Conservation (phyloP, 129 eudicot genomes). For the Smallanthus sonchifolius region DNA sequence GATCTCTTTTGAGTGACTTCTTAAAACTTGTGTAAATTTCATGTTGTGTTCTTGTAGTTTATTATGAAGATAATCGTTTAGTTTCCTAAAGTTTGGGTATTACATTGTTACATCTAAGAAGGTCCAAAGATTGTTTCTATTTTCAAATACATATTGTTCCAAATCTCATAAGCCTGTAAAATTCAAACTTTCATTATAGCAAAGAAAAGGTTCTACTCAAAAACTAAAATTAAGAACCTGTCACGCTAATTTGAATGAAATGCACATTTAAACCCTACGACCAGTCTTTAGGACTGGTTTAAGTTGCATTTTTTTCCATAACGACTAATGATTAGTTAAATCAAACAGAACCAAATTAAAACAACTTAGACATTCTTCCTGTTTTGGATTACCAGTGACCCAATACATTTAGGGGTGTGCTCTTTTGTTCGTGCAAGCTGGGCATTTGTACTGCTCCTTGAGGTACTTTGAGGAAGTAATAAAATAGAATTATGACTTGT, state of each 20-base stretch:
- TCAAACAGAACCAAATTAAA: conserved; percentile 14
- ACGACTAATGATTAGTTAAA: conserved; percentile 26
- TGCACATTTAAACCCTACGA: conserved; percentile 33
- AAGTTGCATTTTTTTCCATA: conserved; percentile 6
- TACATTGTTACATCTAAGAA: too few relatives aligned
- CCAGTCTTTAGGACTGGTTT: conserved; percentile 14
- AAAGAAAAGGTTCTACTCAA: conserved; percentile 23
- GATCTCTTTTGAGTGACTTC: too few relatives aligned
- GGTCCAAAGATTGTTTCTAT: too few relatives aligned
- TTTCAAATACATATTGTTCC: background rate
- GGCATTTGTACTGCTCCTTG: conserved; percentile 73
- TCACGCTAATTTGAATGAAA: conserved; percentile 25
- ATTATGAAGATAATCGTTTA: too few relatives aligned
- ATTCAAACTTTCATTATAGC: conserved; percentile 23
- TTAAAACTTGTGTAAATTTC: too few relatives aligned
- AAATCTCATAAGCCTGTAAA: background rate
- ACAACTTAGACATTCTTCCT: conserved; percentile 3
- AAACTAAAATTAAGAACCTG: conserved; percentile 28
- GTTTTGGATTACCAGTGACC: conserved; percentile 11
- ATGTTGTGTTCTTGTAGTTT: too few relatives aligned
- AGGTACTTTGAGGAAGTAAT: background rate
- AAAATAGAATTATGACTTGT: conserved; percentile 40
- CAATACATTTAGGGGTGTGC: conserved; percentile 39
- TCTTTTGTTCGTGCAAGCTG: conserved; percentile 61
- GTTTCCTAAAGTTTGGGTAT: too few relatives aligned